A percentile compares a stretch with the other conserved stretches of the same genome.
These are phyloP conservation scores for Fusarium mundagurra DNA, from an alignment of 2,329 filamentous ascomycete genomes.

Conservation along the genomic window DNA sequence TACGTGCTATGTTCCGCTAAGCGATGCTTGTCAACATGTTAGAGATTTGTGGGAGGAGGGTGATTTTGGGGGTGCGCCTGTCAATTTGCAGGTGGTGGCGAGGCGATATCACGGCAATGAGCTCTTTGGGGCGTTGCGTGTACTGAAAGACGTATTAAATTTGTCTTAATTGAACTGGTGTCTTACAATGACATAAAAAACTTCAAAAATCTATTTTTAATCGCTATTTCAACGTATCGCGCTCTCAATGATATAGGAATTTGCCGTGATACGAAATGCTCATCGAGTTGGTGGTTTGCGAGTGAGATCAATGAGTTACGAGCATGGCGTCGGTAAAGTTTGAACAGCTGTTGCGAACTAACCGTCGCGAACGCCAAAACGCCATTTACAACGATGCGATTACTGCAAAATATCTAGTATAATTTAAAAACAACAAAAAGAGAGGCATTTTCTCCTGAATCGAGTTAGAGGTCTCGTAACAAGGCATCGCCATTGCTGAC, in stretches of 20 bases:
- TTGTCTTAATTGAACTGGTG: background rate
- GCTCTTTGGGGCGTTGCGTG: conserved; percentile 44
- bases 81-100: conserved; percentile 48
- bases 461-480: too few species aligned
- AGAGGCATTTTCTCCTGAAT: background rate
- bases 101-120: conserved; percentile 49
- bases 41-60: conserved; percentile 46
- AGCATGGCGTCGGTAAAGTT: background rate
- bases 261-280: background rate
- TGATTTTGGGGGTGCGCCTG: conserved; percentile 48
- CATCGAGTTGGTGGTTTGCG: rapidly evolving
- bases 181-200: background rate
- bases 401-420: too few species aligned
- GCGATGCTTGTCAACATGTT: conserved; percentile 45
- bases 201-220: rapidly evolving
- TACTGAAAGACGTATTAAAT: conserved; percentile 26
- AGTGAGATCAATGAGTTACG: too few species aligned
- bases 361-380: background rate
- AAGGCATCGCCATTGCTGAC: background rate
- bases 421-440: background rate
- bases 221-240: background rate
- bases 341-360: background rate
- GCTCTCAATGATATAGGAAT: background rate
- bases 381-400: background rate
- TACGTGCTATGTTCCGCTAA: conserved; percentile 38